A percentile compares a stretch with the other conserved stretches of the same genome.
Evolutionary conservation across 202 grass and related monocot genomes (phyloP).

Genomic region (Setaria italica): DNA sequence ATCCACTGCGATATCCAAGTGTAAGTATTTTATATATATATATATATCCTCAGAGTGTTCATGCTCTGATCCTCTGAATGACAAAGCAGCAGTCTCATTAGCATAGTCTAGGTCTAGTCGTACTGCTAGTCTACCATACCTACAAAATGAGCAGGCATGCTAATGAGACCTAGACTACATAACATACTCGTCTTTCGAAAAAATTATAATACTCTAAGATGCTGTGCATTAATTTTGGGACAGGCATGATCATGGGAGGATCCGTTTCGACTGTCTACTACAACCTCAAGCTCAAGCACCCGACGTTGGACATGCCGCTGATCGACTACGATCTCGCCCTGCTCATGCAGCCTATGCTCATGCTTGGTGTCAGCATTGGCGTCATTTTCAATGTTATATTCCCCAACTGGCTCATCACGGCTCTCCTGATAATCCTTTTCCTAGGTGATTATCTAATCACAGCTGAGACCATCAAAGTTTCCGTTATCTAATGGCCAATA

Average conservation of each 20-base stretch:
- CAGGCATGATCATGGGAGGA: slow-evolving; percentile 94
- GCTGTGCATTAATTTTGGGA: background rate
- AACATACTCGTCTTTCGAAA: too few relatives aligned
- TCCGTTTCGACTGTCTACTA: slow-evolving; percentile 83
- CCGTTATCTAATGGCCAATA: background rate
- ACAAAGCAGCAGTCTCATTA: slow-evolving; percentile 15
- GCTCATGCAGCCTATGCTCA: slow-evolving; percentile 90
- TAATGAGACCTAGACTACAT: too few relatives aligned
- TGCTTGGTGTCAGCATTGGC: slow-evolving; percentile 98
- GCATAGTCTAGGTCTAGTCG: background rate
- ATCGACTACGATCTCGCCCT: slow-evolving; percentile 88
- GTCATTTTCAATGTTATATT: slow-evolving; percentile 83
- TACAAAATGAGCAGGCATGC: too few relatives aligned
- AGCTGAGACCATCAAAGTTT: too few relatives aligned
- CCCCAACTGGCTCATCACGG: slow-evolving; percentile 80
- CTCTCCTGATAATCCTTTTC: slow-evolving; percentile 79
- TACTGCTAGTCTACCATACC: background rate
- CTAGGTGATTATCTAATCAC: slow-evolving; percentile 46
- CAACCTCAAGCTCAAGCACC: slow-evolving; percentile 88
- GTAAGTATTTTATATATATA: background rate
- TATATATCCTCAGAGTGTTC: background rate
- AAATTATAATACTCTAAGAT: background rate
- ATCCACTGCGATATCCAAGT: slow-evolving; percentile 83
- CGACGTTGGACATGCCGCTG: slow-evolving; percentile 79
- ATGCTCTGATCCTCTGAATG: background rate